Evolutionary conservation across 257 asterid species (phyloP).

Genomic region (Solanum virginianum): DNA sequence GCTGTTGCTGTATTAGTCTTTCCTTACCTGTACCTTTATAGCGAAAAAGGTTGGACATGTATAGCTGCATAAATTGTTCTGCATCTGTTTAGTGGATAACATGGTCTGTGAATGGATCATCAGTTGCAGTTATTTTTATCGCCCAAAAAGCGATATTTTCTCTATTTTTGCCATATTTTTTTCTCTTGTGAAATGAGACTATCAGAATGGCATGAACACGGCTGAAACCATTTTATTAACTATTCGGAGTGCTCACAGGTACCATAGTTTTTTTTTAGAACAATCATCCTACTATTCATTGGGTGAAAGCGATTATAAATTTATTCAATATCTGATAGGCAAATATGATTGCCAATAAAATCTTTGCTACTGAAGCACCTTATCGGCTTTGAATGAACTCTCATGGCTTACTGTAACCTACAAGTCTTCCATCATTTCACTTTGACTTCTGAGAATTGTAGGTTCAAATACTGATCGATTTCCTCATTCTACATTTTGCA

Average conservation of each 20-base stretch:
- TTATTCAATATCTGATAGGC: not conserved
- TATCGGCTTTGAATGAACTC: not conserved
- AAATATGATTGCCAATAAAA: not conserved
- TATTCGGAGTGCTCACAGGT: not conserved
- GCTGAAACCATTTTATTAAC: not conserved
- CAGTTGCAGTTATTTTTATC: not conserved
- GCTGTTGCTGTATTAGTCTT: not conserved
- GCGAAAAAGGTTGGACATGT: not conserved
- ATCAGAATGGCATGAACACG: not conserved
- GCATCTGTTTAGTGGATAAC: not conserved
- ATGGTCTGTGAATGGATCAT: not conserved
- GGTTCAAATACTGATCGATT: not conserved
- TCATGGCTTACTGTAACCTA: not conserved
- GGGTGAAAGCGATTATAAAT: not conserved
- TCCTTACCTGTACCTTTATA: not conserved
- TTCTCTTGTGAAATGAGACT: not conserved
- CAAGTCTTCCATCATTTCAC: not conserved
- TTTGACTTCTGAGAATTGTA: not conserved
- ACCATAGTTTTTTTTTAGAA: not conserved
- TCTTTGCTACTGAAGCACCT: not conserved
- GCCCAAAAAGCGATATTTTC: not conserved
- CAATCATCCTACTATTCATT: not conserved
- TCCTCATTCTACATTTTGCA: not conserved
- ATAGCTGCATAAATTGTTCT: not conserved
- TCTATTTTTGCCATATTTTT: not conserved